Conservation (phyloP, 2,329 filamentous ascomycete genomes). For the Aspergillus quadricinctus region DNA sequence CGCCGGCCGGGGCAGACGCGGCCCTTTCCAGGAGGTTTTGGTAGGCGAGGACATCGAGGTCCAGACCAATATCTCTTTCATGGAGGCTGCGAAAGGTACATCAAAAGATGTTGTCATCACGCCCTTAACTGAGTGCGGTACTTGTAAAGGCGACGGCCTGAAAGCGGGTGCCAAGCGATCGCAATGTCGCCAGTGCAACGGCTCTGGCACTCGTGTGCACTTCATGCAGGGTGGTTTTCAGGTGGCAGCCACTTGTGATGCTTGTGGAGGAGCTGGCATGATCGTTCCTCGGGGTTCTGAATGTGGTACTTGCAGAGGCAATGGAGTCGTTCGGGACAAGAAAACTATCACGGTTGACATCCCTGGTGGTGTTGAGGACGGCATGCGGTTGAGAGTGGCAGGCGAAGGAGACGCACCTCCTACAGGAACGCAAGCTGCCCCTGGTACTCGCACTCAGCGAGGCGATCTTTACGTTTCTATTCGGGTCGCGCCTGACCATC, state of each 20-base stretch:
- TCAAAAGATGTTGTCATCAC: slow-evolving; percentile 83
- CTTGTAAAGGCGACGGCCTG: slow-evolving; percentile 77
- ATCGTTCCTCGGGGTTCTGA: slow-evolving; percentile 74
- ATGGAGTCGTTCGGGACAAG: slow-evolving; percentile 77
- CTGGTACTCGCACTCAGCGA: slow-evolving; percentile 61
- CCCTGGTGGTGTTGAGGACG: slow-evolving; percentile 91
- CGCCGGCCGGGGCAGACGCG: slow-evolving; percentile 52
- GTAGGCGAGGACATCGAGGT: slow-evolving; percentile 97
- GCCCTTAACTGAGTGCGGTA: slow-evolving; percentile 74
- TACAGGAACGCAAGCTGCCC: slow-evolving; percentile 64
- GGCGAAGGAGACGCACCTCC: slow-evolving; percentile 83
- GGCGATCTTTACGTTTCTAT: slow-evolving; percentile 93
- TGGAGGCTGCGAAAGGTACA: slow-evolving; percentile 90
- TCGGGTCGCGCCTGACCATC: slow-evolving; percentile 79
- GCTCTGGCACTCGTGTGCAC: slow-evolving; percentile 81
- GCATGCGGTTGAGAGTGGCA: slow-evolving; percentile 81
- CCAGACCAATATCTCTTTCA: slow-evolving; percentile 86
- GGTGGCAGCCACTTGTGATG: slow-evolving; percentile 82
- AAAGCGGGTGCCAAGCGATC: slow-evolving; percentile 72
- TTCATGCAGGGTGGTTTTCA: slow-evolving; percentile 92
- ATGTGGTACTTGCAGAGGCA: slow-evolving; percentile 73
- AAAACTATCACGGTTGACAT: slow-evolving; percentile 87
- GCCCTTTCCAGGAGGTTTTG: slow-evolving; percentile 74
- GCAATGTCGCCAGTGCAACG: slow-evolving; percentile 75
- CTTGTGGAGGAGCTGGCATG: slow-evolving; percentile 75